These are phyloP conservation scores for Cynara cardunculus DNA, from an alignment of 129 eudicot species.

Conservation along the genomic window DNA sequence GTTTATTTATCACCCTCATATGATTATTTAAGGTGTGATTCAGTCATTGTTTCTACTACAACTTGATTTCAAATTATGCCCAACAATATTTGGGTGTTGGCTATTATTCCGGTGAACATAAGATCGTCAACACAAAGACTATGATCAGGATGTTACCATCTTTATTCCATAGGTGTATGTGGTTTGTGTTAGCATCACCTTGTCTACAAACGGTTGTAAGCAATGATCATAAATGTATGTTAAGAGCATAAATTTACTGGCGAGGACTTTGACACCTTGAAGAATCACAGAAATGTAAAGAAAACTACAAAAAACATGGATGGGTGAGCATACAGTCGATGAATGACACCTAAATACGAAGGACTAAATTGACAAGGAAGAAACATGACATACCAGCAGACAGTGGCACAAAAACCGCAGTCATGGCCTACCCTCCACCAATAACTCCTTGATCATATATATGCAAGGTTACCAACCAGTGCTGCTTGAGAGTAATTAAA, in stretches of 20 bases:
- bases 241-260: background rate
- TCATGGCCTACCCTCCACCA: background rate
- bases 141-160: background rate
- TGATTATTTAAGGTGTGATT: slow-evolving; percentile 26
- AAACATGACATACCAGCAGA: slow-evolving; percentile 5
- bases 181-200: no score
- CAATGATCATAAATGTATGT: background rate
- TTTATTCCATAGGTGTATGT: no score
- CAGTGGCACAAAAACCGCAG: background rate
- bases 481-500: background rate
- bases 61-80: slow-evolving; percentile 3
- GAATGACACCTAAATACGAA: background rate
- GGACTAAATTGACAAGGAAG: background rate
- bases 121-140: background rate
- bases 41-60: slow-evolving; percentile 16
- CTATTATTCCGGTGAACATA: background rate
- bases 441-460: background rate
- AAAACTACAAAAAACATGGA: background rate
- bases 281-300: background rate
- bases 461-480: background rate
- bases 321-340: background rate
- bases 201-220: no score
- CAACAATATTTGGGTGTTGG: background rate
- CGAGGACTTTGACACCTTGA: background rate
- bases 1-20: slow-evolving; percentile 27